Evolutionary conservation across 2,329 filamentous ascomycete genomes (phyloP).

Genomic region (Cryphonectria japonica): DNA sequence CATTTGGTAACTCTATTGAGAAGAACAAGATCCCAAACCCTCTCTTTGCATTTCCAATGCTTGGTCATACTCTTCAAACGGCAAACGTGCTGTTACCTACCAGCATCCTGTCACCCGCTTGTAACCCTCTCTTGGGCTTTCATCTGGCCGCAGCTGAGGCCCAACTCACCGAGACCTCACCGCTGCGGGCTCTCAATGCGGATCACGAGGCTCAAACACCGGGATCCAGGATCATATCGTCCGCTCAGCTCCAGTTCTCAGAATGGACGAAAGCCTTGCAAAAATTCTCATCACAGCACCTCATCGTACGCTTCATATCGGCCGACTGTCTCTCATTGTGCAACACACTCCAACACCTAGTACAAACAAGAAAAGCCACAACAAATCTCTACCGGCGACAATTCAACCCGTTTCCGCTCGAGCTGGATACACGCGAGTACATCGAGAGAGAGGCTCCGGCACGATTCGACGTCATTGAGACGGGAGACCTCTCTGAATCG

Average conservation of each 20-base stretch:
- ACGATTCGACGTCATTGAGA: constrained; percentile 61
- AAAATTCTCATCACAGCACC: constrained; percentile 28
- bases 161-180: constrained; percentile 43
- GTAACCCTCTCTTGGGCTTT: constrained; percentile 58
- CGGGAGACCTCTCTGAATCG: constrained; percentile 50
- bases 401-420: constrained; percentile 44
- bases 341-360: constrained; percentile 52
- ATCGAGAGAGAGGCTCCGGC: constrained; percentile 41
- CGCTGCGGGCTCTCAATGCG: constrained; percentile 38
- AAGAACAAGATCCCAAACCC: constrained; percentile 46
- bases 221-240: constrained; percentile 30
- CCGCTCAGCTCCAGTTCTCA: constrained; percentile 50
- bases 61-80: constrained; percentile 32
- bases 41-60: constrained; percentile 44
- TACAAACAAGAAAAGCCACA: constrained; percentile 35
- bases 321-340: constrained; percentile 57
- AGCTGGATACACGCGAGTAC: constrained; percentile 50
- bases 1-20: background rate
- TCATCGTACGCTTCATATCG: constrained; percentile 50
- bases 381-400: constrained; percentile 49
- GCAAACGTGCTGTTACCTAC: constrained; percentile 46
- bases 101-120: constrained; percentile 48
- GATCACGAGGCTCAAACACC: background rate
- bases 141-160: constrained; percentile 57
- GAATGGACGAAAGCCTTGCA: constrained; percentile 50